Conservation (phyloP, 1,284 basidiomycete species). For the Moesziomyces globuligerus region DNA sequence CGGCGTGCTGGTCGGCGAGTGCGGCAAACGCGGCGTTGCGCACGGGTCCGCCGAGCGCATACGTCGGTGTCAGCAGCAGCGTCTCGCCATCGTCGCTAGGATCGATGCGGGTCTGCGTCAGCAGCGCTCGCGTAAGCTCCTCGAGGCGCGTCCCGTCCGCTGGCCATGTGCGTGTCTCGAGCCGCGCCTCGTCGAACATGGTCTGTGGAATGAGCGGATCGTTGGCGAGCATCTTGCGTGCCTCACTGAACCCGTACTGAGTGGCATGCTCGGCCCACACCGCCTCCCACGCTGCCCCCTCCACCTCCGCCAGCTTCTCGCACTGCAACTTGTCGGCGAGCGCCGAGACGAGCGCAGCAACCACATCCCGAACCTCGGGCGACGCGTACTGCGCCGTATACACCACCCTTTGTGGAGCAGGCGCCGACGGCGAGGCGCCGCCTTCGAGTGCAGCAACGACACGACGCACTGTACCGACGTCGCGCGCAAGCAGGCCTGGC, state of each 20-base stretch:
- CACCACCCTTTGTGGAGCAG: constrained; percentile 10
- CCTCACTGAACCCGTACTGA: constrained; percentile 27
- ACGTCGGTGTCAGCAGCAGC: constrained; percentile 35
- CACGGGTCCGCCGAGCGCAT: constrained; percentile 20
- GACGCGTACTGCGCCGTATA: constrained; percentile 23
- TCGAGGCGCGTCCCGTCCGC: constrained; percentile 1
- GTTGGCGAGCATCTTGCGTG: constrained; percentile 28
- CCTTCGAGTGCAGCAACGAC: not conserved
- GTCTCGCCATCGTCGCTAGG: not conserved
- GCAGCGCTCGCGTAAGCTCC: constrained; percentile 3
- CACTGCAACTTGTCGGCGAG: not conserved
- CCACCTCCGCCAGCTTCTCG: constrained; percentile 12
- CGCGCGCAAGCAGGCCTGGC: constrained; percentile 16
- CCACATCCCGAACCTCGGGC: constrained; percentile 11
- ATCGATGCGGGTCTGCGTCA: constrained; percentile 6
- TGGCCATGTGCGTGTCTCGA: constrained; percentile 11
- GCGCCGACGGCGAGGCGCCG: not conserved
- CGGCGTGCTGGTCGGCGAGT: constrained; percentile 17
- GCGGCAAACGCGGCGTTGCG: constrained; percentile 3
- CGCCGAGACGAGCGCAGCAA: constrained; percentile 1
- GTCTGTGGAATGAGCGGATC: constrained; percentile 35
- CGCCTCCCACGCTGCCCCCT: constrained; percentile 10
- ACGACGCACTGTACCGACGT: constrained; percentile 7
- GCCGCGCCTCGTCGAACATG: constrained; percentile 33
- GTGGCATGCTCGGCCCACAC: constrained; percentile 30